Percentiles rank a stretch among this genome's conserved stretches.
These are phyloP conservation scores for Pugionium cornutum DNA, from an alignment of 345 rosid species.

Conservation along the genomic window DNA sequence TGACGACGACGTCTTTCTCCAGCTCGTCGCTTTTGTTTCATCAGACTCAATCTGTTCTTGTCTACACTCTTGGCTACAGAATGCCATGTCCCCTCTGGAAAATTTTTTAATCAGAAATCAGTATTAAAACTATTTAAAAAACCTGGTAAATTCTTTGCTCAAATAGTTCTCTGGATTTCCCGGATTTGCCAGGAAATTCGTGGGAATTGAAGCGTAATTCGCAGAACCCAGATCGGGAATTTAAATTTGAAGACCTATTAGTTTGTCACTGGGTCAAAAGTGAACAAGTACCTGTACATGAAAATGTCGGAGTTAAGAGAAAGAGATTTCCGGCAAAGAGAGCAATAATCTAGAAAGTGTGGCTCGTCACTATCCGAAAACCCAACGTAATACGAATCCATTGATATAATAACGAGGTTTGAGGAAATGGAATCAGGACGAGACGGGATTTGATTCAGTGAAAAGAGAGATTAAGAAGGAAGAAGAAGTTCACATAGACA, in stretches of 20 bases:
- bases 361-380: constrained; percentile 34
- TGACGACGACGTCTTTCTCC: constrained; percentile 24
- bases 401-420: too few species aligned
- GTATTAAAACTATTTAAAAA: too few species aligned
- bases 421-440: constrained; percentile 22
- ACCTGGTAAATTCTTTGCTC: too few species aligned
- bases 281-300: constrained; percentile 73
- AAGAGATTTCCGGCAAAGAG: constrained; percentile 67
- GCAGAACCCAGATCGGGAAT: not conserved
- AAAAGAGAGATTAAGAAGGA: not conserved
- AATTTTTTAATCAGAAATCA: too few species aligned
- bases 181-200: too few species aligned
- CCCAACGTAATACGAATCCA: too few species aligned
- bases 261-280: too few species aligned
- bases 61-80: constrained; percentile 79
- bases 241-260: not conserved
- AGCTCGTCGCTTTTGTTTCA: constrained; percentile 51
- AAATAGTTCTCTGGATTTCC: too few species aligned
- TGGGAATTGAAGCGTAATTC: too few species aligned
- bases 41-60: constrained; percentile 78
- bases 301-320: constrained; percentile 68
- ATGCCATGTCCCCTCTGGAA: constrained; percentile 37
- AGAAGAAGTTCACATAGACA: not conserved
- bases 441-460: not conserved
- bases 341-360: constrained; percentile 73